phyloP scores from a whole-genome alignment of 345 rosid species.

The Hibiscus tridactylites region DNA sequence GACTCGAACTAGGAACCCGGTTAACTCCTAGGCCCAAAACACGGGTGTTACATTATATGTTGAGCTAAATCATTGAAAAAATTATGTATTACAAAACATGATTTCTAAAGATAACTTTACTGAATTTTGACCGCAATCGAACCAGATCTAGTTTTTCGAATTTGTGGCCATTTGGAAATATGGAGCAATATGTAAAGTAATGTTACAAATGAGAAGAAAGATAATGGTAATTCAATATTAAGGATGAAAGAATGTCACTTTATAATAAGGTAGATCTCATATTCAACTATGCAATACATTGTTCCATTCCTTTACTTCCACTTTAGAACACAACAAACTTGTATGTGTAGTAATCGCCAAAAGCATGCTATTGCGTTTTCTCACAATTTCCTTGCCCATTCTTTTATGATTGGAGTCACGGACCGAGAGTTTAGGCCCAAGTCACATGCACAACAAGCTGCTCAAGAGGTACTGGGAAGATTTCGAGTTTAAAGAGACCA shows the following conservation, averaged over 20 bases:
- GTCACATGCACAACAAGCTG: no score
- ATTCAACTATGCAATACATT: neutral
- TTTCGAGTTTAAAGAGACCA: no score
- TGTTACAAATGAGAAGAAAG: neutral
- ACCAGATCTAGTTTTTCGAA: neutral
- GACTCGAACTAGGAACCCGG: no score
- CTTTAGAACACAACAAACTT: neutral
- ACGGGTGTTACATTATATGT: no score
- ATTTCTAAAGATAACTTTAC: no score
- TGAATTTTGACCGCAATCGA: neutral
- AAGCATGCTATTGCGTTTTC: neutral
- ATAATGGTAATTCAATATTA: constrained; percentile 15
- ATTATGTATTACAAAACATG: neutral
- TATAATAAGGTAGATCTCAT: neutral
- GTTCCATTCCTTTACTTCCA: neutral
- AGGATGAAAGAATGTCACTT: neutral
- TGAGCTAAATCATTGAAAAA: neutral
- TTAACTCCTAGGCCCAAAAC: no score
- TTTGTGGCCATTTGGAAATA: constrained; percentile 22
- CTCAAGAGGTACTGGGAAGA: no score
- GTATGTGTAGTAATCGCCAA: neutral
- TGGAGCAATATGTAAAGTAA: constrained; percentile 25
- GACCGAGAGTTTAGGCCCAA: no score
- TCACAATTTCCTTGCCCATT: neutral
- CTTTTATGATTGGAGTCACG: no score